These are phyloP conservation scores for Phytopythium ostracodes DNA, from an alignment of 352 stramenopile genomes.

Conservation along the genomic window DNA sequence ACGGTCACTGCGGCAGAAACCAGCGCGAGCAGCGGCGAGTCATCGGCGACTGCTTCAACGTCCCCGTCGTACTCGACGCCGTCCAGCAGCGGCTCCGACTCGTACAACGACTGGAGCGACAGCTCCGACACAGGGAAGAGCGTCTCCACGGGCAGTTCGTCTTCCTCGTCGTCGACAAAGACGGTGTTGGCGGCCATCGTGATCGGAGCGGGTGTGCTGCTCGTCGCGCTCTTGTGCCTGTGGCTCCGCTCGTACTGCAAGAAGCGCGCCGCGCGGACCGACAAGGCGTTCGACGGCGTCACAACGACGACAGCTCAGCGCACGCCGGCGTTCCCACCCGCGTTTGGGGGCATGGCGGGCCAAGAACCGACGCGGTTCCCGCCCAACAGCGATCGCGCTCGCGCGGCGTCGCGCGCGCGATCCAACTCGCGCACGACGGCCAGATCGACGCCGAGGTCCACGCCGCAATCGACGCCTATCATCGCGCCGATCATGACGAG, in stretches of 20 bases:
- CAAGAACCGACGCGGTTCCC: not conserved
- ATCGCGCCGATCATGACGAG: conserved; percentile 2
- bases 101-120: conserved; percentile 8
- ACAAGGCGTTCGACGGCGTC: conserved; percentile 2
- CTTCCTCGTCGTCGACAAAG: not conserved
- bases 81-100: conserved; percentile 1
- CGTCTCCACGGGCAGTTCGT: not conserved
- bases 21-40: not conserved
- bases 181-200: not conserved
- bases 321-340: not conserved
- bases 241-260: conserved; percentile 6
- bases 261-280: not conserved
- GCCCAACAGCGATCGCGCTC: not conserved
- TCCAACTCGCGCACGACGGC: conserved; percentile 2
- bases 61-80: not conserved
- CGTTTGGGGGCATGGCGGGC: not conserved
- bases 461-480: conserved; percentile 1
- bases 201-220: not conserved
- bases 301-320: not conserved
- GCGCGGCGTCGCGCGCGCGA: not conserved
- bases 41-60: not conserved
- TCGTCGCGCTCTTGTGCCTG: not conserved
- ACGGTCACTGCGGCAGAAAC: not conserved
- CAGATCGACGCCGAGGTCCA: not conserved
- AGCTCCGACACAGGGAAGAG: not conserved